These are phyloP conservation scores for Phytopythium ostracodes DNA, from an alignment of 352 stramenopile genomes.

Conservation along the genomic window DNA sequence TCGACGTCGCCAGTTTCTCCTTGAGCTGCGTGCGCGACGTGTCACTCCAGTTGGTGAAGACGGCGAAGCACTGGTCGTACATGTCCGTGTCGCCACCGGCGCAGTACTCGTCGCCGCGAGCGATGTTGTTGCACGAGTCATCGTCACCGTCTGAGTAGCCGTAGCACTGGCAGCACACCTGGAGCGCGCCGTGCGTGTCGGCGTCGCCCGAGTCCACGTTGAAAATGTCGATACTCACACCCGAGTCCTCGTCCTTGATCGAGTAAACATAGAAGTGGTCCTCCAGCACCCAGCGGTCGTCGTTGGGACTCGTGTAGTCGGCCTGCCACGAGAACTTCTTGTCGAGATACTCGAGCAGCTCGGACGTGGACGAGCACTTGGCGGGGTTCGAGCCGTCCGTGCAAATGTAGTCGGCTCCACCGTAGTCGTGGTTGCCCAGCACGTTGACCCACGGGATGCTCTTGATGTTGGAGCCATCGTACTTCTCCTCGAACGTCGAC, in stretches of 20 bases:
- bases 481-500: constrained; percentile 55
- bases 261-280: constrained; percentile 56
- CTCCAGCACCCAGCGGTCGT: constrained; percentile 48
- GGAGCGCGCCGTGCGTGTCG: constrained; percentile 36
- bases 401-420: constrained; percentile 56
- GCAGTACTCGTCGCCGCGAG: constrained; percentile 35
- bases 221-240: constrained; percentile 54
- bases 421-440: constrained; percentile 72
- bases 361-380: constrained; percentile 20
- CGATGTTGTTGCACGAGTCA: constrained; percentile 29
- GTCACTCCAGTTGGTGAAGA: constrained; percentile 42
- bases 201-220: constrained; percentile 59
- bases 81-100: constrained; percentile 28
- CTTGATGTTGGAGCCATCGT: constrained; percentile 39
- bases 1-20: constrained; percentile 39
- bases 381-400: constrained; percentile 23
- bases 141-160: constrained; percentile 40
- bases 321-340: constrained; percentile 46
- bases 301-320: constrained; percentile 44
- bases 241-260: constrained; percentile 31
- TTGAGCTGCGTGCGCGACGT: constrained; percentile 39
- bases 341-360: constrained; percentile 20
- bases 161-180: constrained; percentile 63
- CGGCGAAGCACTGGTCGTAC: constrained; percentile 35
- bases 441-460: constrained; percentile 59